phyloP scores from a whole-genome alignment of 768 basidiomycete genomes.

The Coprinopsis cinerea region DNA sequence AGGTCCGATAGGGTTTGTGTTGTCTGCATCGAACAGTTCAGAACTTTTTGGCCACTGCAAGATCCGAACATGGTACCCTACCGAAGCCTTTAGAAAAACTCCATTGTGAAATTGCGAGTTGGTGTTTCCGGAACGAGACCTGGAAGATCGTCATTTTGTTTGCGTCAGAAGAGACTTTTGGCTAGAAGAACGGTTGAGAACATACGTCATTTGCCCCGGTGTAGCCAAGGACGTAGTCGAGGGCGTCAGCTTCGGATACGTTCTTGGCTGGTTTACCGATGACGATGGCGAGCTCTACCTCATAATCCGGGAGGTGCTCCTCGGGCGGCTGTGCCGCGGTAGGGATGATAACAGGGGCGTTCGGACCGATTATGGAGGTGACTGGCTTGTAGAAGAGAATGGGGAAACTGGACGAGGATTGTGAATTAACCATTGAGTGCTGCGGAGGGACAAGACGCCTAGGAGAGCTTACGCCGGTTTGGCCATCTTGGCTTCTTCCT shows the following conservation, averaged over 20 bases:
- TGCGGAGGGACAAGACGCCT: not conserved
- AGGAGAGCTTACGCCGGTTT: conserved; percentile 48
- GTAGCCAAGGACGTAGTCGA: conserved; percentile 84
- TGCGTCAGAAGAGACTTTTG: too few species aligned
- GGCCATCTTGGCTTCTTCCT: conserved; percentile 64
- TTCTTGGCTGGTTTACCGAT: conserved; percentile 79
- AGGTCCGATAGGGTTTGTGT: conserved; percentile 75
- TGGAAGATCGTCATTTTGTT: too few species aligned
- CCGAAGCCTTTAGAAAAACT: conserved; percentile 85
- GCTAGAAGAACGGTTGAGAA: not conserved
- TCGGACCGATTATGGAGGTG: conserved; percentile 64
- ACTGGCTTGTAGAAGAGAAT: conserved; percentile 78
- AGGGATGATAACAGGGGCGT: conserved; percentile 60
- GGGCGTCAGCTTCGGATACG: conserved; percentile 72
- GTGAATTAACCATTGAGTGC: not conserved
- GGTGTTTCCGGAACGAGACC: conserved; percentile 63
- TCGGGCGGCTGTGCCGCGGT: conserved; percentile 62
- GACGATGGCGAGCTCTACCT: conserved; percentile 76
- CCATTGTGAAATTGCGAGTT: conserved; percentile 81
- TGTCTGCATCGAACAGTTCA: conserved; percentile 30
- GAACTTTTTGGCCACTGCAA: too few species aligned
- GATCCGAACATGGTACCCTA: too few species aligned
- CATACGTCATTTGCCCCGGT: conserved; percentile 72
- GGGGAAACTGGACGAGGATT: conserved; percentile 42
- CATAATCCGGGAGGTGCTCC: conserved; percentile 74